phyloP scores from a whole-genome alignment of 2,329 filamentous ascomycete species.

The Diaporthe sp. region DNA sequence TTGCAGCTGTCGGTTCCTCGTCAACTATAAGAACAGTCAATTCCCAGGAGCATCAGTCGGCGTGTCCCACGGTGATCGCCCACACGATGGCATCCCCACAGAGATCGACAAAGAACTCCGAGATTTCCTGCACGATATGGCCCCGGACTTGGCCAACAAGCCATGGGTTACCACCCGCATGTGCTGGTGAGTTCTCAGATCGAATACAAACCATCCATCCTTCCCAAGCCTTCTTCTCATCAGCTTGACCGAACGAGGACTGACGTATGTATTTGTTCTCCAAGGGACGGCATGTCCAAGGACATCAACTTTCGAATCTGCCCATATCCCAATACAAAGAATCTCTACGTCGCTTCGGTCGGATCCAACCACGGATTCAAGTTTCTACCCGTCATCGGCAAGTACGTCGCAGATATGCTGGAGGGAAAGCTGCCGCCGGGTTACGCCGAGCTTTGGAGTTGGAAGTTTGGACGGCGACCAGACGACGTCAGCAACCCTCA shows the following conservation, averaged over 20 bases:
- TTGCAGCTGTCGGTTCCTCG: background rate
- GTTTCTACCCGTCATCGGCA: conserved; percentile 60
- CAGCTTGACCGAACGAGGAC: background rate
- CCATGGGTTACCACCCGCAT: conserved; percentile 59
- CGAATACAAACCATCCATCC: background rate
- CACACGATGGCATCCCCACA: background rate
- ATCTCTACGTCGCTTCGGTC: conserved; percentile 59
- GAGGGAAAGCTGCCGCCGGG: conserved; percentile 53
- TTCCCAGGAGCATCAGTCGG: background rate
- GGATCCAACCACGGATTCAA: conserved; percentile 61
- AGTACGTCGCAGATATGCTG: conserved; percentile 57
- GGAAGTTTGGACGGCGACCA: conserved; percentile 34
- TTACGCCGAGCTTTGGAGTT: conserved; percentile 50
- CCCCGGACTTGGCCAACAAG: conserved; percentile 60
- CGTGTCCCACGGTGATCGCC: background rate
- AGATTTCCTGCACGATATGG: conserved; percentile 57
- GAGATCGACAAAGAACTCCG: conserved; percentile 66
- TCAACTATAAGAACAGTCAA: background rate
- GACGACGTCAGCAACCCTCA: conserved; percentile 5
- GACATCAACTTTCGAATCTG: conserved; percentile 43
- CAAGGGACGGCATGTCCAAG: conserved; percentile 44
- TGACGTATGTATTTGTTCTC: background rate
- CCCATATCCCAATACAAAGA: conserved; percentile 36
- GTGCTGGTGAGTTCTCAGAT: conserved; percentile 60
- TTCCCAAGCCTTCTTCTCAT: background rate